Evolutionary conservation across 495 filamentous ascomycete species (phyloP).

Genomic region (Aspergillus mulundensis): DNA sequence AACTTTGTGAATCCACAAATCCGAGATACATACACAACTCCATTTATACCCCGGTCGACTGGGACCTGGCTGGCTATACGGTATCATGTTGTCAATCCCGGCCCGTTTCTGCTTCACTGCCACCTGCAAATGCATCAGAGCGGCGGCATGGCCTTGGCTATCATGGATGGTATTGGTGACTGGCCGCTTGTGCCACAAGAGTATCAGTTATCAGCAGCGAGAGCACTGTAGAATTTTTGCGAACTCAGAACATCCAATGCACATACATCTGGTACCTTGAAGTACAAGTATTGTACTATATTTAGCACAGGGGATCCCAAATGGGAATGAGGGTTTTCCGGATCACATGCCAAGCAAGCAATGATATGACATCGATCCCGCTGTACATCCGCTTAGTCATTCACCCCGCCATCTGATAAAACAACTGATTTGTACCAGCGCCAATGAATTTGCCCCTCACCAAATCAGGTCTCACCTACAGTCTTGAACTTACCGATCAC

Average conservation of each 20-base stretch:
- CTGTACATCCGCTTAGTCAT: slow-evolving; percentile 9
- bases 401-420: slow-evolving; percentile 10
- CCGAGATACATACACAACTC: slow-evolving; percentile 47
- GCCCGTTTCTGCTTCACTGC: slow-evolving; percentile 57
- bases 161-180: slow-evolving; percentile 54
- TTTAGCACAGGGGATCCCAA: not conserved
- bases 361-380: not conserved
- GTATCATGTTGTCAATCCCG: slow-evolving; percentile 57
- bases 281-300: not conserved
- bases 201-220: not conserved
- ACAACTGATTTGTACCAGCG: not conserved
- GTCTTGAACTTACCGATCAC: not conserved
- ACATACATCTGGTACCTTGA: not conserved
- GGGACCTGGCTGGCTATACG: slow-evolving; percentile 51
- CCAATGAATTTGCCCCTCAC: slow-evolving; percentile 4
- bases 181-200: slow-evolving; percentile 37
- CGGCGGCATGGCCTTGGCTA: slow-evolving; percentile 53
- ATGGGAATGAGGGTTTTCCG: not conserved
- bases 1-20: slow-evolving; percentile 51
- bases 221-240: not conserved
- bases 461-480: not conserved
- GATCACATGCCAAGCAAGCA: slow-evolving; percentile 1
- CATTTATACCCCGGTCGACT: slow-evolving; percentile 15
- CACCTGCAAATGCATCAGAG: slow-evolving; percentile 56
- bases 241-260: not conserved